These are phyloP conservation scores for Leptographium wingfieldii DNA, from an alignment of 2,329 filamentous ascomycete genomes.

Conservation along the genomic window DNA sequence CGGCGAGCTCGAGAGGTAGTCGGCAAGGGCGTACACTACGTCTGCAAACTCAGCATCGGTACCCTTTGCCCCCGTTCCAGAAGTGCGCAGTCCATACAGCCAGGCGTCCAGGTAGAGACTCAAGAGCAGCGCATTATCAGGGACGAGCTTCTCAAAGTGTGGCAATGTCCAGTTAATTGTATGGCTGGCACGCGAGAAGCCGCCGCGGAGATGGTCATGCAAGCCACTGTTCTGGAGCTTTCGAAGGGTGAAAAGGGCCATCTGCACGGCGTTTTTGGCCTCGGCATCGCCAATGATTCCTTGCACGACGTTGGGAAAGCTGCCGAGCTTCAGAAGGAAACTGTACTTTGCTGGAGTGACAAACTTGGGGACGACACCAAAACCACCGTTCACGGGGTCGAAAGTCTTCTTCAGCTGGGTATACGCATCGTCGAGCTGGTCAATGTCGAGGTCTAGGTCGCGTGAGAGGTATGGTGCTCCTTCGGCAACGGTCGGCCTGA, in stretches of 20 bases:
- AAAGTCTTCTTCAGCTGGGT: constrained; percentile 70
- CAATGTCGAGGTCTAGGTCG: constrained; percentile 67
- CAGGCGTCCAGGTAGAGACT: constrained; percentile 80
- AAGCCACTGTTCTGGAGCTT: constrained; percentile 51
- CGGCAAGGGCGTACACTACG: constrained; percentile 67
- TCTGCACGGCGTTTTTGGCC: constrained; percentile 58
- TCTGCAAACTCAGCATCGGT: constrained; percentile 60
- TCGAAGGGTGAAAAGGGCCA: constrained; percentile 70
- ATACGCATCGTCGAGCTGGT: constrained; percentile 83
- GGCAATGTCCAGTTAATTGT: constrained; percentile 88
- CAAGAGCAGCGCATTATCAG: constrained; percentile 80
- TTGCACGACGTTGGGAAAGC: constrained; percentile 58
- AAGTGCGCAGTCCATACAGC: constrained; percentile 32
- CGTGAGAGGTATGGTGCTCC: constrained; percentile 19
- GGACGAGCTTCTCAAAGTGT: constrained; percentile 95
- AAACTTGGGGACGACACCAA: constrained; percentile 75
- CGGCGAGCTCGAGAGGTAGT: constrained; percentile 67
- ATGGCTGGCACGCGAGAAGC: constrained; percentile 66
- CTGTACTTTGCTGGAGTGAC: constrained; percentile 74
- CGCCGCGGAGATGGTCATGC: constrained; percentile 42
- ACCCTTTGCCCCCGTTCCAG: not conserved
- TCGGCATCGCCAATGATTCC: constrained; percentile 90
- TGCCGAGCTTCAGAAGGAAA: constrained; percentile 64
- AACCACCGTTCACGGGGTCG: constrained; percentile 68
- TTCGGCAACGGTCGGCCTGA: constrained; percentile 14